Base-by-base conservation (phyloP, 768 basidiomycete species). In the Hygrophoropsis aurantiaca region DNA sequence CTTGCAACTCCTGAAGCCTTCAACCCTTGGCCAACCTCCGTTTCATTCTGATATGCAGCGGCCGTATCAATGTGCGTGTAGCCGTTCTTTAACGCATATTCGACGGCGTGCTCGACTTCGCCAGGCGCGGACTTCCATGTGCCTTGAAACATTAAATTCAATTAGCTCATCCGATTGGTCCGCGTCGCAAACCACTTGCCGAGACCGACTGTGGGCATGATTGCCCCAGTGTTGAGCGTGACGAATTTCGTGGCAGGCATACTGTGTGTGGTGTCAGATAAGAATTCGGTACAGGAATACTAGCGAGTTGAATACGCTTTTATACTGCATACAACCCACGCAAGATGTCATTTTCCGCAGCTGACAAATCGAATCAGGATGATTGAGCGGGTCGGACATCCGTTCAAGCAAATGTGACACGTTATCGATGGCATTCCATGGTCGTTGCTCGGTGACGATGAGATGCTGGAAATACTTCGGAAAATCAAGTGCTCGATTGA, bases 21-120 rank as follows among this genome's bases (percentile, higher is more conserved):
- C 72, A 93, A 84, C 20, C 89, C 90, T 40, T 80, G 55, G 16
- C 90, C 90, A 41, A 93, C 90, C 61, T 88, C 87, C 35, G 72
- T 67, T 66, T 91, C 87, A 63, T 90, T 93, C 36, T 65, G 66
- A 61, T 86, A 85, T 7, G 73, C 81, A 16, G 80, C 68, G 16
- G 84, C 86, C 36, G 81, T 86, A 64, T 83, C 84, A 61, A 83
- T 80, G 64, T 75, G 82, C 60, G 56, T 80, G 74, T 92, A 92
- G 2, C 90, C 90, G 36, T 71, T 67, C 59, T 73, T 81, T 48
- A 94, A 70, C 1, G 90, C 90, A 52, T 70, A 70, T 56, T 81
- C 77, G 46, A 92, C 89, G 11, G 90, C 90, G 34, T 77, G 65
- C 54, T 80, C 78, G 48, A 90, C 87, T 24, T 73, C 72, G 37